Evolutionary conservation across 208 protist genomes (phyloP), one percentile per base, ranked within the genome.

Genomic region (Endotrypanum monterogeii): DNA sequence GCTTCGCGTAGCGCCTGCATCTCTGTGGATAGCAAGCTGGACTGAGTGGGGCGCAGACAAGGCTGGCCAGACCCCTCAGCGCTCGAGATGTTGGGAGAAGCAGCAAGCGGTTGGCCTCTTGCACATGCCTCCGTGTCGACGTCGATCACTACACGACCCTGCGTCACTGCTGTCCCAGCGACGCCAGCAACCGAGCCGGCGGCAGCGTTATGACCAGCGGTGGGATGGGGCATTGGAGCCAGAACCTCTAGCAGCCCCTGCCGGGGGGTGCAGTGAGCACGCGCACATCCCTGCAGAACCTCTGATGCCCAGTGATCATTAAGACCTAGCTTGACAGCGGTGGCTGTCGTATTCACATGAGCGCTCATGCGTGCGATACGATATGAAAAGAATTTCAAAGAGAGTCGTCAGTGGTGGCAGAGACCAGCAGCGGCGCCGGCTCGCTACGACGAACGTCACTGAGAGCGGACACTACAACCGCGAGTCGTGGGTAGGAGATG

Each of bases 221-320:
- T n/a, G 48, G 30, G 8, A 51, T 23, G 35, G 18, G 56, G 48
- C 37, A 57, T 28, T 30, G 76, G 76, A 0, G 76, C 76, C 46
- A 81, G 67, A 18, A 81, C 50, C 11, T 41, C 30, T 14, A 81
- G 71, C 48, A 83, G 58, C 9, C 67, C 67, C 32, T 70, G 48
- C 23, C 80, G 66, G 1, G 83, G 83, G 30, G 55, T 79, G 69
- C 76, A 83, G 63, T 76, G 60, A 20, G 48, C 72, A 52, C 52
- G 66, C 11, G 73, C 63, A 48, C 71, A 83, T 44, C 66, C 20
- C 44, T 73, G 60, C 52, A 80, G 52, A 50, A 91, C 74, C 41
- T 80, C 76, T 3, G 69, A 60, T 14, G 78, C 83, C 86, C 86
- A 90, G 48, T 51, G 54, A 77, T 90, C 85, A 0, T 71, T 28